Conservation (phyloP, 2,329 filamentous ascomycete genomes). For the Ilyonectria sp. region DNA sequence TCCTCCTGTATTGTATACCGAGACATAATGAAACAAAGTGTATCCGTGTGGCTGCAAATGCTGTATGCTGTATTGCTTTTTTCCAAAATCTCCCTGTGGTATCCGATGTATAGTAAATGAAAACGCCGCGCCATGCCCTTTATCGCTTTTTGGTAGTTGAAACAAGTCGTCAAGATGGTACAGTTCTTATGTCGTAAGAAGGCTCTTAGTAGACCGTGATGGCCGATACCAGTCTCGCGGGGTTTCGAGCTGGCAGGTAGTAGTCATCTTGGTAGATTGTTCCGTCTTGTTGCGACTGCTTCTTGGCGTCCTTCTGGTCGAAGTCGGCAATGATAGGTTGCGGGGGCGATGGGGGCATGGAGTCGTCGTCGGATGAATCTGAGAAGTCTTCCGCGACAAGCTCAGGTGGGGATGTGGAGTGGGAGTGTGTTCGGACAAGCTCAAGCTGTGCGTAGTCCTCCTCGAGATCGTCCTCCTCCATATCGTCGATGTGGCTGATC, state of each 20-base stretch:
- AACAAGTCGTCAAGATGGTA: constrained; percentile 44
- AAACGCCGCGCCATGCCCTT: constrained; percentile 51
- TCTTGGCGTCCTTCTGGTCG: constrained; percentile 68
- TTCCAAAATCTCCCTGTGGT: constrained; percentile 46
- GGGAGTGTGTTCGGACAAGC: constrained; percentile 79
- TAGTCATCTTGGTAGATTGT: constrained; percentile 68
- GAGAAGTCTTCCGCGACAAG: constrained; percentile 78
- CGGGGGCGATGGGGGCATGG: constrained; percentile 81
- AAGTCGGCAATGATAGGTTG: constrained; percentile 71
- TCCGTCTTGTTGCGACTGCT: constrained; percentile 59
- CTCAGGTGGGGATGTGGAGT: constrained; percentile 77
- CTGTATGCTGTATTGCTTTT: constrained; percentile 42
- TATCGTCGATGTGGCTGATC: constrained; percentile 59
- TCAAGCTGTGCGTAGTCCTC: constrained; percentile 77
- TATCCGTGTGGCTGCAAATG: constrained; percentile 36
- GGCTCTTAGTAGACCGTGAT: constrained; percentile 69
- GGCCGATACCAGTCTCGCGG: constrained; percentile 66
- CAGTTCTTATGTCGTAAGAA: constrained; percentile 33
- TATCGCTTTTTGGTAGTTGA: constrained; percentile 45
- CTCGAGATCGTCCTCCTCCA: constrained; percentile 69
- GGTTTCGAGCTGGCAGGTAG: constrained; percentile 68
- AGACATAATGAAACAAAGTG: constrained; percentile 40
- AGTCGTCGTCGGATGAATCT: constrained; percentile 82
- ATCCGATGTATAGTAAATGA: constrained; percentile 43
- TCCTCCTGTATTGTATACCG: constrained; percentile 24